phyloP scores from a whole-genome alignment of 257 asterid genomes.

The Ehretia macrophylla region DNA sequence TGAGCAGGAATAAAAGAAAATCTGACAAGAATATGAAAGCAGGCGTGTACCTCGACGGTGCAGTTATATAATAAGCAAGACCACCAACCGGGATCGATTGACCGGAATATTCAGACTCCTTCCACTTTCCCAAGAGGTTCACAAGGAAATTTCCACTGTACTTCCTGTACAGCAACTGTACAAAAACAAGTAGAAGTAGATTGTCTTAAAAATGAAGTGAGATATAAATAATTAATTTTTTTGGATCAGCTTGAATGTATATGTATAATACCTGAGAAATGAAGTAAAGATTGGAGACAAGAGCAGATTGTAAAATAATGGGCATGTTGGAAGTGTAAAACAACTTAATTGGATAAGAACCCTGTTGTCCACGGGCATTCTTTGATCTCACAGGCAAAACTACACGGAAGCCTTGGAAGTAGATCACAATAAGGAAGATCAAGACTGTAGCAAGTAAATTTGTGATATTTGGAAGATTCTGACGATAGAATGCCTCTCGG shows the following conservation, averaged over 20 bases:
- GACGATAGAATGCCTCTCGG: slow-evolving; percentile 87
- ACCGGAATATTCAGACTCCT: slow-evolving; percentile 82
- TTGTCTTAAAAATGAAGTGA: not conserved
- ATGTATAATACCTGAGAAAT: slow-evolving; percentile 66
- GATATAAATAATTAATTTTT: not conserved
- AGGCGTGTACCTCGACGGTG: slow-evolving; percentile 65
- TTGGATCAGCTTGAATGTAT: not conserved
- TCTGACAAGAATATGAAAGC: slow-evolving; percentile 1
- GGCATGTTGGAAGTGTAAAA: slow-evolving; percentile 94
- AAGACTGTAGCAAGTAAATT: slow-evolving; percentile 82
- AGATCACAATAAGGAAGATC: slow-evolving; percentile 75
- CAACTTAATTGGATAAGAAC: slow-evolving; percentile 80
- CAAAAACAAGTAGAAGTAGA: slow-evolving; percentile 8
- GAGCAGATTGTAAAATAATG: slow-evolving; percentile 77
- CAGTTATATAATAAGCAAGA: slow-evolving; percentile 81
- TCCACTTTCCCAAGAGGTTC: slow-evolving; percentile 78
- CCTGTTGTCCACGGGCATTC: slow-evolving; percentile 91
- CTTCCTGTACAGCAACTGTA: slow-evolving; percentile 63
- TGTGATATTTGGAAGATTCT: slow-evolving; percentile 88
- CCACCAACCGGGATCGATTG: slow-evolving; percentile 86
- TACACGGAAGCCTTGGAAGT: slow-evolving; percentile 91
- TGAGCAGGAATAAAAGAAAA: not conserved
- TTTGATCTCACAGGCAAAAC: slow-evolving; percentile 85
- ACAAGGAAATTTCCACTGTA: slow-evolving; percentile 78
- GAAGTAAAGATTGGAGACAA: slow-evolving; percentile 75